These are phyloP conservation scores for Graphilbum fragrans DNA, from an alignment of 2,329 filamentous ascomycete species.

Conservation along the genomic window DNA sequence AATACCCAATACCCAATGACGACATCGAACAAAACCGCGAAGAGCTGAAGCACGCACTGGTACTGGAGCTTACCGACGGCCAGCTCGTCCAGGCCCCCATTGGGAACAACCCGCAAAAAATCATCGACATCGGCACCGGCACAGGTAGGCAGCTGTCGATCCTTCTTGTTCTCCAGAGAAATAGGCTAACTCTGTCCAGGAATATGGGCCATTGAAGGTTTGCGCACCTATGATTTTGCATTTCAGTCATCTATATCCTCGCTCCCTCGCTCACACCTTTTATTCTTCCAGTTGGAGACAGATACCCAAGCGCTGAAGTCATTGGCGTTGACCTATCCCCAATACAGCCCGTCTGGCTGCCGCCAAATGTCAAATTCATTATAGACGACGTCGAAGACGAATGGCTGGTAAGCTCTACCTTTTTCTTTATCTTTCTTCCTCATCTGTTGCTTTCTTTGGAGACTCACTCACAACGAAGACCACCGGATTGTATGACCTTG, in stretches of 20 bases:
- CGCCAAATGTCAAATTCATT: slow-evolving; percentile 14
- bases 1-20: slow-evolving; percentile 16
- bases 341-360: slow-evolving; percentile 35
- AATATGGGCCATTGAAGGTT: slow-evolving; percentile 22
- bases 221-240: background rate
- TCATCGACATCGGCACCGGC: slow-evolving; percentile 7
- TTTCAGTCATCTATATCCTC: background rate
- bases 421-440: slow-evolving; percentile 24
- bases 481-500: slow-evolving; percentile 40
- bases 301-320: slow-evolving; percentile 5
- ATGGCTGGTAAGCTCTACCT: slow-evolving; percentile 20
- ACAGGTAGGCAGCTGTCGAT: background rate
- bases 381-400: slow-evolving; percentile 31
- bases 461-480: too few species aligned
- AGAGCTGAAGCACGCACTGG: slow-evolving; percentile 18
- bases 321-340: slow-evolving; percentile 25
- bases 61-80: slow-evolving; percentile 17
- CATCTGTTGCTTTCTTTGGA: too few species aligned
- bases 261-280: background rate
- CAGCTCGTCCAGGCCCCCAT: slow-evolving; percentile 6
- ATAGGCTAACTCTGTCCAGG: background rate
- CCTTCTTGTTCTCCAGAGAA: background rate
- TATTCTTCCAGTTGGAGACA: slow-evolving; percentile 1
- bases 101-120: slow-evolving; percentile 3
- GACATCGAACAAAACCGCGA: slow-evolving; percentile 18